Evolutionary conservation across 768 basidiomycete genomes (phyloP), one percentile per base, ranked within the genome.

Genomic region (Kwoniella dejecticola): DNA sequence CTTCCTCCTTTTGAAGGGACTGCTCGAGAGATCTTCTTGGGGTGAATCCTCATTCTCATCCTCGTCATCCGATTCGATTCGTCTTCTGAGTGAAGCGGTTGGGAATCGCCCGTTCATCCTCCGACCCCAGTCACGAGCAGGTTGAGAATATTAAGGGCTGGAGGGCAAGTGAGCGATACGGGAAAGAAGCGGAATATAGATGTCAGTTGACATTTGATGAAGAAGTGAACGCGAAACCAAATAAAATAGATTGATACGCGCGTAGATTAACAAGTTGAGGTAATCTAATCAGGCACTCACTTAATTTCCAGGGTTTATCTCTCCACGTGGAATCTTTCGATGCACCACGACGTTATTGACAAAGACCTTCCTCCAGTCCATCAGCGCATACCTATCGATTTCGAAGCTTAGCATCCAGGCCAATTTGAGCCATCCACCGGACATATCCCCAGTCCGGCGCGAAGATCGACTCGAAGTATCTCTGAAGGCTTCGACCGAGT

Each of bases 51-150:
- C n/a, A 36, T 36, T 64, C 60, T 24, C n/a, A n/a, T 64, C 63
- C 29, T 60, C 64, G 26, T 62, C 59, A n/a, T 60, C 59, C 19
- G 67, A 69, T 2, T 38, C 49, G 12, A 59, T 61, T 13, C n/a
- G 29, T n/a, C 50, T 50, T 50, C 64, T 44, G 30, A 63, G 63
- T 15, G 52, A n/a, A n/a, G n/a, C n/a, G n/a, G n/a, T n/a, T 40
- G 24, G 4, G 21, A 46, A 45, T 27, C 26, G 6, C 40, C 30
- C 30, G n/a, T n/a, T n/a, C n/a, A n/a, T n/a, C n/a, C n/a, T n/a
- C n/a, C n/a, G n/a, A n/a, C n/a, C n/a, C n/a, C n/a, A n/a, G n/a
- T n/a, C n/a, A n/a, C n/a, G n/a, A n/a, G n/a, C n/a, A n/a, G n/a
- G n/a, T n/a, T n/a, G n/a, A n/a, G n/a, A n/a, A n/a, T n/a, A n/a